phyloP scores from a whole-genome alignment of 306 rosid species.

The Canavalia gladiata region DNA sequence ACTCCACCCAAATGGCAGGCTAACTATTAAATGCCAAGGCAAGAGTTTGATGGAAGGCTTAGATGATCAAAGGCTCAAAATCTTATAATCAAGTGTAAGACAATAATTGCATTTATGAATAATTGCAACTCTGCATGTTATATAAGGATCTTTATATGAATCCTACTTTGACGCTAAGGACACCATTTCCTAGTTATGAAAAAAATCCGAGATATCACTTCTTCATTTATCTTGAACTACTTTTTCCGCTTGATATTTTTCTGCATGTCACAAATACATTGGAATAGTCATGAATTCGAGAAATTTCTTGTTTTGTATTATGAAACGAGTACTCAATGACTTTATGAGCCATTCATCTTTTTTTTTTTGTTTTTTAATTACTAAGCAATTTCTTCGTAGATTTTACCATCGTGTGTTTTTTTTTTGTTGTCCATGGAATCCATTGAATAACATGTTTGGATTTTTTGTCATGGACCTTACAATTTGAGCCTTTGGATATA shows the following conservation, averaged over 20 bases:
- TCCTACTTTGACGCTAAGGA: not conserved
- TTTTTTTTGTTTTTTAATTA: no score
- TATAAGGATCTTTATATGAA: not conserved
- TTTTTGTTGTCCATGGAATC: no score
- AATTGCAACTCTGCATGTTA: not conserved
- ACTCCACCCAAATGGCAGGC: not conserved
- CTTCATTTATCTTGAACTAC: not conserved
- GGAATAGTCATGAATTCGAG: not conserved
- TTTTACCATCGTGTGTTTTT: no score
- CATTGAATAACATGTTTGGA: no score
- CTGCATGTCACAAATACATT: not conserved
- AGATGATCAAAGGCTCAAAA: not conserved
- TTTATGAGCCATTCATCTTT: no score
- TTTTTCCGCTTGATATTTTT: not conserved
- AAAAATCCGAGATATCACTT: not conserved
- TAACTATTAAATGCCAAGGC: conserved; percentile 7
- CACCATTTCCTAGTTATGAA: not conserved
- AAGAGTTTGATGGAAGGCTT: not conserved
- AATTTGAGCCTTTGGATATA: no score
- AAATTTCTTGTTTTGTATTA: not conserved
- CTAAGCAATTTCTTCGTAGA: no score
- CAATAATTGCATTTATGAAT: not conserved
- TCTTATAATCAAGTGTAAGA: conserved; percentile 7
- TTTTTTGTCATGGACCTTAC: no score
- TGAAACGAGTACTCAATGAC: no score